Base-by-base conservation (phyloP, 2,329 filamentous ascomycete genomes). In the Aquanectria penicillioides region DNA sequence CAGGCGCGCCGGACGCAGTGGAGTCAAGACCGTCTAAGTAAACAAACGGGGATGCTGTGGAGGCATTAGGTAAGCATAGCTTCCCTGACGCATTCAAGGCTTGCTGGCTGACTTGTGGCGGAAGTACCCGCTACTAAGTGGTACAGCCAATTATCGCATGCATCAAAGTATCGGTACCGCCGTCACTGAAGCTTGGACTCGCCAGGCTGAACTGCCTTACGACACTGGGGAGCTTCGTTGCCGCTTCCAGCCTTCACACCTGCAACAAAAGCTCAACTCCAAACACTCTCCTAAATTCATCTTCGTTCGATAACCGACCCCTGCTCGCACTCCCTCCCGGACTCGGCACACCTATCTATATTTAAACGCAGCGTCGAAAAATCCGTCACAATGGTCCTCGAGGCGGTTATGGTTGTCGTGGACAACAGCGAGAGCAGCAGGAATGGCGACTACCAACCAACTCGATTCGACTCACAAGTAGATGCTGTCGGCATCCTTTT, bases 341-440 rank as follows among this genome's bases (percentile, higher is more conserved):
- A 54, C 23, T 25, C 18, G n/a, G 44, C 38, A 22, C 22, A 12
- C 5, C 15, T 15, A 57, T 54, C 23, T 33, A 57, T 38, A 49
- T 25, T 58, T 48, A 40, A 28, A 59, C 25, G 20, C 52, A 58
- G 18, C 44, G 22, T 52, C 49, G 66, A 59, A 62, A 13, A 63
- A 65, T 71, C 77, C 77, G 80, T 77, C 88, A 94, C 85, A 74
- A 99, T 99, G 95, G 92, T 90, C 80, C 89, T 99, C 80, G 95
- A 99, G 89, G 96, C 95, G 82, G 96, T 97, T 64, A 98, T 99
- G 94, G 92, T 99, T 78, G 89, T 98, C 85, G 93, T 98, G 73
- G 95, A 99, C 86, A 99, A 98, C 85, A 97, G 94, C 83, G 95
- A 99, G 83, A 94, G 91, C 82, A 97, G 93, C 83, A 89, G 95